Evolutionary conservation across 176 grass and related monocot genomes (phyloP).

Genomic region (Rhipidocladum racemiflorum): DNA sequence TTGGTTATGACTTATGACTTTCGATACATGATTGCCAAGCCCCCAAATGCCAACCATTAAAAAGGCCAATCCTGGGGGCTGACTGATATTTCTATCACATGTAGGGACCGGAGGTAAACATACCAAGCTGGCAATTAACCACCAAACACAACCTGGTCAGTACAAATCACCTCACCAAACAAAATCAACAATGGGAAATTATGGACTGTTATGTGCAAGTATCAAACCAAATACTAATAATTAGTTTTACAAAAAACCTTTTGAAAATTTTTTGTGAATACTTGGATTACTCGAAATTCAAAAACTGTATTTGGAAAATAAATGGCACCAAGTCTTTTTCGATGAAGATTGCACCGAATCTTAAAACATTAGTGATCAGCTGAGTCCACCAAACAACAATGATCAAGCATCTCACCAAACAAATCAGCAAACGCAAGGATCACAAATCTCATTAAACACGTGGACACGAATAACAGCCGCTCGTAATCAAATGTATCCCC

Average conservation of each 20-base stretch:
- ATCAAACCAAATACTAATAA: neutral
- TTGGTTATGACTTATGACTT: neutral
- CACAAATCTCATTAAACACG: conserved; percentile 24
- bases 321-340: neutral
- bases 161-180: neutral
- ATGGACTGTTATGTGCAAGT: neutral
- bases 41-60: neutral
- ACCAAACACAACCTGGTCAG: neutral
- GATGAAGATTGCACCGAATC: neutral
- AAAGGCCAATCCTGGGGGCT: too few relatives aligned
- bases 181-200: neutral
- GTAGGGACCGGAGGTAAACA: neutral
- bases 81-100: neutral
- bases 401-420: neutral
- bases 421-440: neutral
- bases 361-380: neutral
- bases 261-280: too few relatives aligned
- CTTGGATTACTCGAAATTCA: neutral
- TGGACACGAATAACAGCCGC: neutral
- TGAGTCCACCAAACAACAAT: neutral
- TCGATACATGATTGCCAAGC: neutral
- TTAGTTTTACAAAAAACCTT: neutral
- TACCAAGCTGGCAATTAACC: neutral
- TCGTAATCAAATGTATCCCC: neutral
- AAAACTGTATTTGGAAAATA: neutral